These are phyloP conservation scores for Apostasia ramifera DNA, from an alignment of 106 monocot species.

Conservation along the genomic window DNA sequence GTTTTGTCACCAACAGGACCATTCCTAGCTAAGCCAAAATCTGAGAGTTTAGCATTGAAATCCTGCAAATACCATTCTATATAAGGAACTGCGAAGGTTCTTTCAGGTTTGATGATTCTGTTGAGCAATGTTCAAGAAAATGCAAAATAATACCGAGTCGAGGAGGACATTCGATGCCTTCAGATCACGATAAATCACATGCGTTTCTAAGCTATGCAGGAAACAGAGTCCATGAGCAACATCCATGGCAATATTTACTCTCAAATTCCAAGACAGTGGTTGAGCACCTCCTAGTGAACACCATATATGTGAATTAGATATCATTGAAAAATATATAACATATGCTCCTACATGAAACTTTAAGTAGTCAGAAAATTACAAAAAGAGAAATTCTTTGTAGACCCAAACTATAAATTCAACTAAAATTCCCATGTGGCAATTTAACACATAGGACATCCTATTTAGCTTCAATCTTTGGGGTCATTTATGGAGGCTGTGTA, in stretches of 20 bases:
- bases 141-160: conserved; percentile 42
- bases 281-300: conserved; percentile 37
- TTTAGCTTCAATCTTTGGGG: no score
- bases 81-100: not conserved
- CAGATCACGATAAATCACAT: conserved; percentile 81
- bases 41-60: conserved; percentile 83
- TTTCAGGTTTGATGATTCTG: not conserved
- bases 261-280: conserved; percentile 56
- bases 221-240: conserved; percentile 77
- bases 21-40: conserved; percentile 87
- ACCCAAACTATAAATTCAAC: no score
- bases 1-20: conserved; percentile 88
- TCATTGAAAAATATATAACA: no score
- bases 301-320: not conserved
- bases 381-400: no score
- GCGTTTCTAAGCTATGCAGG: conserved; percentile 59
- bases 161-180: conserved; percentile 92
- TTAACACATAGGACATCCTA: no score
- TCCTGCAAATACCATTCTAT: conserved; percentile 34
- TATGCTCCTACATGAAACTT: no score
- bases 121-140: not conserved
- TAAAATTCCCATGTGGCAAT: no score
- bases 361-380: no score
- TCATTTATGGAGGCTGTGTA: no score
- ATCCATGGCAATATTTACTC: conserved; percentile 67